A percentile compares a stretch with the other conserved stretches of the same genome.
Conservation (phyloP, 805 yeast genomes). For the Limtongia smithiae region DNA sequence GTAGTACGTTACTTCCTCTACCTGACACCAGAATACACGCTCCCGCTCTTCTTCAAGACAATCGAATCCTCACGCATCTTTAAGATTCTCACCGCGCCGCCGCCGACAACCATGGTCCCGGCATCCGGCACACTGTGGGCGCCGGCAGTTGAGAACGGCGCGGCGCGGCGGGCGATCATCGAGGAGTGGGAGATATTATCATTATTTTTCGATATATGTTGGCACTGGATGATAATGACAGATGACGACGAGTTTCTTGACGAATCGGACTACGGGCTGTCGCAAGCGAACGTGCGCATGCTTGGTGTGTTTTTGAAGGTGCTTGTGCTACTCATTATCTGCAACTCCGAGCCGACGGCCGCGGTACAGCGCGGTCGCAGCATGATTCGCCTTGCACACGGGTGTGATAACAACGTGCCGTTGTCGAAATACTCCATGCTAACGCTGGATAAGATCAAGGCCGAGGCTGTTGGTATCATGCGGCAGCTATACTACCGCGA, state of each 20-base stretch:
- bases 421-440: conserved; percentile 8
- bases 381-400: conserved; percentile 1
- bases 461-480: conserved; percentile 49
- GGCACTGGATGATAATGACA: conserved; percentile 63
- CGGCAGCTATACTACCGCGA: conserved; percentile 66
- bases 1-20: conserved; percentile 18
- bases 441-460: conserved; percentile 32
- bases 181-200: conserved; percentile 39
- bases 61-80: conserved; percentile 6
- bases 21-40: conserved; percentile 19
- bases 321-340: conserved; percentile 49
- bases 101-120: background rate
- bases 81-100: background rate
- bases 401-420: conserved; percentile 11
- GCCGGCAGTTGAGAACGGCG: background rate
- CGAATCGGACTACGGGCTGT: conserved; percentile 42
- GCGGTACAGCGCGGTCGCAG: conserved; percentile 15
- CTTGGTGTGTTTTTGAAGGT: conserved; percentile 50
- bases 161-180: conserved; percentile 1
- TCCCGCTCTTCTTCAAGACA: conserved; percentile 19
- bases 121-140: conserved; percentile 12
- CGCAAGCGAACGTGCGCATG: conserved; percentile 39
- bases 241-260: conserved; percentile 59
- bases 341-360: conserved; percentile 35
- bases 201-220: conserved; percentile 57